Percentiles rank a stretch among this genome's conserved stretches.
phyloP scores from a whole-genome alignment of 2,329 filamentous ascomycete species.

The Lizonia empirigonia region DNA sequence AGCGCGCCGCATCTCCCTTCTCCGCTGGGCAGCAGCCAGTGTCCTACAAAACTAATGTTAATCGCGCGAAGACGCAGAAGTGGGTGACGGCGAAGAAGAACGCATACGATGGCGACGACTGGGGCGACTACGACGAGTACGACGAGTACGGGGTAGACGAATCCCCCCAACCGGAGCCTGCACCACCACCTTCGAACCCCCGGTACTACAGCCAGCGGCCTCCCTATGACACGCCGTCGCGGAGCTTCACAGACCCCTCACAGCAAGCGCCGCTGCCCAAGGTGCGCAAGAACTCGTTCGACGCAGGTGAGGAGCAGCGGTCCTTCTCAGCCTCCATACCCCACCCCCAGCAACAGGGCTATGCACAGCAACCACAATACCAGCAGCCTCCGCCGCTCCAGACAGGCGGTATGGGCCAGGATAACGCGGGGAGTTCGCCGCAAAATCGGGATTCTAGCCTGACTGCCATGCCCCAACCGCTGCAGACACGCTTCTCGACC shows the following conservation, averaged over 20 bases:
- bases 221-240: conserved; percentile 29
- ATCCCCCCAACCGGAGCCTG: conserved; percentile 47
- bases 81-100: conserved; percentile 90
- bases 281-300: conserved; percentile 58
- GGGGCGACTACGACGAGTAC: conserved; percentile 72
- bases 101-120: conserved; percentile 91
- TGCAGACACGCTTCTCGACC: conserved; percentile 52
- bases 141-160: conserved; percentile 60
- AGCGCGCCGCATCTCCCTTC: conserved; percentile 36
- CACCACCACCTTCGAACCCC: conserved; percentile 49
- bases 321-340: conserved; percentile 52
- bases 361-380: conserved; percentile 21
- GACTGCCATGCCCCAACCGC: conserved; percentile 57
- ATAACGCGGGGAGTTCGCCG: conserved; percentile 43
- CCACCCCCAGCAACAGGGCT: conserved; percentile 25
- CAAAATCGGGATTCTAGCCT: conserved; percentile 58
- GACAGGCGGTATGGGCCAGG: conserved; percentile 37
- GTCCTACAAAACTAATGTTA: conserved; percentile 83
- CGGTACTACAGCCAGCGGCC: conserved; percentile 49
- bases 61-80: conserved; percentile 87
- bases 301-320: conserved; percentile 59
- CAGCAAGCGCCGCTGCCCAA: conserved; percentile 33
- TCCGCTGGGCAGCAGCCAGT: conserved; percentile 50
- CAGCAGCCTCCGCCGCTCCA: conserved; percentile 27
- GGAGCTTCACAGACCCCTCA: conserved; percentile 52